Evolutionary conservation across 1,284 basidiomycete genomes (phyloP), one percentile per base, ranked within the genome.

Genomic region (Sanghuangporus baumii): DNA sequence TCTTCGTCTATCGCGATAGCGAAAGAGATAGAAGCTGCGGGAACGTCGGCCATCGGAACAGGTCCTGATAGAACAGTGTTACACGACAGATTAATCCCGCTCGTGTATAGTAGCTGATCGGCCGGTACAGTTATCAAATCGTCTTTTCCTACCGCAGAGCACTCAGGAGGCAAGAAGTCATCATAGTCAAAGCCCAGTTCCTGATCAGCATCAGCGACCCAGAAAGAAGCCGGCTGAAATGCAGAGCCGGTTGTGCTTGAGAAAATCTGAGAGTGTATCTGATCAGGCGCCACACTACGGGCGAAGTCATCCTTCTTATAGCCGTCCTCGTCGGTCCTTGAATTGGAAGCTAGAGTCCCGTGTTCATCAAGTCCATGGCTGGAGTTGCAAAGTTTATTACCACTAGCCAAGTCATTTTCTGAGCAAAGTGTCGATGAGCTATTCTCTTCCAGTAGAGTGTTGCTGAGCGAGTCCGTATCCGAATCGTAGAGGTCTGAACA

Each of bases 161-260:
- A 38, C 26, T 12, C 50, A 48, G 43, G 57, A 16, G 51, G 52
- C 34, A 61, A 55, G 18, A 38, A 60, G 18, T 47, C 38, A 52
- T 55, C 52, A 26, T 36, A 47, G 34, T 47, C 43, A 34, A 31
- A 48, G 41, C n/a, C 43, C 12, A 20, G 31, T 59, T 59, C 57
- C 36, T 40, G 47, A 57, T 56, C 46, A 61, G 54, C 60, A 51
- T 38, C 31, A 34, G 38, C 55, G 59, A 61, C 48, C 43, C 43
- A 55, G 11, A 34, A 23, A 34, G 37, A 18, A 18, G 52, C 8
- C 47, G 43, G 40, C 14, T 48, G 54, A 2, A 31, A 12, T 34
- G 52, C 18, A 37, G 54, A n/a, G 31, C 52, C 43, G 34, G 46
- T 4, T 56, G 43, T 36, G 7, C 55, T 38, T 38, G 55, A 36